These are phyloP conservation scores for Penicillium janthinellum DNA, from an alignment of 2,329 filamentous ascomycete genomes.

Conservation along the genomic window DNA sequence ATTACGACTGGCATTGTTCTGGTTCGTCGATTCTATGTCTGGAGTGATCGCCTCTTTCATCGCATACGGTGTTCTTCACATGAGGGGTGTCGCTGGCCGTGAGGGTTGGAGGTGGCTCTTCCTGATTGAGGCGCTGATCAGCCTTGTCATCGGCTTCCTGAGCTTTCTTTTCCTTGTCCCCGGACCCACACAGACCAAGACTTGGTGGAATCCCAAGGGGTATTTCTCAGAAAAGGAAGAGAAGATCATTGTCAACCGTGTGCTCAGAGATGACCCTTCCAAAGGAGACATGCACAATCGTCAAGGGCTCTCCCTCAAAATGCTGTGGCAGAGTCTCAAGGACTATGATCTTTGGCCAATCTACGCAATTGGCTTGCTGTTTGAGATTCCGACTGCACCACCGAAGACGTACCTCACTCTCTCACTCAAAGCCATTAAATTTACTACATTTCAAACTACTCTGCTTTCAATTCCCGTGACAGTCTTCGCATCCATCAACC, in stretches of 20 bases:
- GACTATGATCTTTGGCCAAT: slow-evolving; percentile 45
- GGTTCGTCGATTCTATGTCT: slow-evolving; percentile 37
- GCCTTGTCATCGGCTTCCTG: slow-evolving; percentile 45
- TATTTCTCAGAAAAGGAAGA: slow-evolving; percentile 66
- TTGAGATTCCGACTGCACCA: slow-evolving; percentile 46
- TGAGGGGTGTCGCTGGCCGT: slow-evolving; percentile 45
- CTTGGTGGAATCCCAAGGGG: slow-evolving; percentile 60
- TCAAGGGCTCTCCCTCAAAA: slow-evolving; percentile 33
- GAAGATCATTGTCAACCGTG: slow-evolving; percentile 63
- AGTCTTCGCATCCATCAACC: slow-evolving; percentile 45
- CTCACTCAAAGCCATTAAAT: slow-evolving; percentile 14
- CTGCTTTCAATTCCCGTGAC: slow-evolving; percentile 38
- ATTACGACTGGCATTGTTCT: slow-evolving; percentile 41
- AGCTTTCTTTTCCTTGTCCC: slow-evolving; percentile 48
- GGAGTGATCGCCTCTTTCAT: slow-evolving; percentile 39
- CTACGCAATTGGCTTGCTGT: slow-evolving; percentile 38
- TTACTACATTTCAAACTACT: slow-evolving; percentile 26
- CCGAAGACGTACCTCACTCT: slow-evolving; percentile 51
- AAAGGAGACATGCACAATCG: slow-evolving; percentile 42
- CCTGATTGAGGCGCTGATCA: slow-evolving; percentile 49
- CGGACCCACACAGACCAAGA: slow-evolving; percentile 49
- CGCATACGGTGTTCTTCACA: slow-evolving; percentile 40
- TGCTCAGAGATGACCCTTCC: slow-evolving; percentile 50
- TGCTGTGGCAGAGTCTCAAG: slow-evolving; percentile 37
- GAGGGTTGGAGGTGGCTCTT: slow-evolving; percentile 50